Percentiles rank a stretch among this genome's conserved stretches.
Evolutionary conservation across 345 rosid species (phyloP).

Genomic region (Populus alba): DNA sequence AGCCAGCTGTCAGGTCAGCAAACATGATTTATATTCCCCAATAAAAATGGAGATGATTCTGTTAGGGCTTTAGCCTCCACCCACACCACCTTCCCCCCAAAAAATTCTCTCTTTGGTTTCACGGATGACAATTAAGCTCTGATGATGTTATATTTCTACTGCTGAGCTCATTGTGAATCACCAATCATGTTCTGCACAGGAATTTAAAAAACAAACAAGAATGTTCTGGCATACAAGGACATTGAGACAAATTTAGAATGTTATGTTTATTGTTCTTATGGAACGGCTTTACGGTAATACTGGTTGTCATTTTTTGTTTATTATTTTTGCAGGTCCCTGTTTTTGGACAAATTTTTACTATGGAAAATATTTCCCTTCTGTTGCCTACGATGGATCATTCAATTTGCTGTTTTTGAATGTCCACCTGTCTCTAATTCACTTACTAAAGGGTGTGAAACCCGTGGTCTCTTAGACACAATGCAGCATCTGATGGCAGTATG

Average conservation of each 20-base stretch:
- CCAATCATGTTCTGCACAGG: no score
- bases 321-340: conserved; percentile 57
- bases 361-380: conserved; percentile 91
- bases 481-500: conserved; percentile 64
- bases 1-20: conserved; percentile 64
- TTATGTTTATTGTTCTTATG: no score
- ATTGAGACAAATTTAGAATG: no score
- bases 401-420: conserved; percentile 70
- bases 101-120: no score
- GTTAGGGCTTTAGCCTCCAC: background rate
- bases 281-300: no score
- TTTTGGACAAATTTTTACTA: conserved; percentile 78
- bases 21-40: conserved; percentile 9
- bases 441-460: conserved; percentile 35
- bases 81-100: no score
- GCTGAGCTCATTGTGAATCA: no score
- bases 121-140: no score
- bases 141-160: no score
- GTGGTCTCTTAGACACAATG: conserved; percentile 52
- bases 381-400: conserved; percentile 90
- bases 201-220: no score
- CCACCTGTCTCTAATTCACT: conserved; percentile 53
- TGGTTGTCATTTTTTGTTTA: background rate
- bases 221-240: no score
- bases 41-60: background rate